Evolutionary conservation across 768 basidiomycete species (phyloP).

Genomic region (Tulasnella sp.): DNA sequence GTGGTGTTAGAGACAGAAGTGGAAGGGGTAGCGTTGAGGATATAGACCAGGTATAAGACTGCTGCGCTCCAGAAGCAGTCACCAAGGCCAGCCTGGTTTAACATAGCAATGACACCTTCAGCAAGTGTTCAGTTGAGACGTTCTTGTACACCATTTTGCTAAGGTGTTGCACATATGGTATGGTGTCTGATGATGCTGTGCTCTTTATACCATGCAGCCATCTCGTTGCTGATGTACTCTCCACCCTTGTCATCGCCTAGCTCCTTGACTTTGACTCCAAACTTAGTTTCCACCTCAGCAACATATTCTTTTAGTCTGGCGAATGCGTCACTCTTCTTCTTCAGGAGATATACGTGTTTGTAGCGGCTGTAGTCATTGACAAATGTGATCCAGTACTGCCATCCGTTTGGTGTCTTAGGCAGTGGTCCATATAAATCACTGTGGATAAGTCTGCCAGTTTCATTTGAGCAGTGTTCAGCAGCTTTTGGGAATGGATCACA

Average conservation of each 20-base stretch:
- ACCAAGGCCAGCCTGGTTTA: neutral
- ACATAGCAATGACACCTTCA: neutral
- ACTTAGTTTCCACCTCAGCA: slow-evolving; percentile 26
- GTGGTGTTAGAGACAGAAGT: slow-evolving; percentile 5
- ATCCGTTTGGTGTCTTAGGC: neutral
- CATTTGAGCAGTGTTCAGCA: neutral
- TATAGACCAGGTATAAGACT: neutral
- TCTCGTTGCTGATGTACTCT: slow-evolving; percentile 26
- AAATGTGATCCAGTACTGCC: slow-evolving; percentile 8
- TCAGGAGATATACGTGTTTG: neutral
- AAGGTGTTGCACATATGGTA: neutral
- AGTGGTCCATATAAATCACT: slow-evolving; percentile 15
- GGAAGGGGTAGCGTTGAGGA: neutral
- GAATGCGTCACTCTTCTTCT: neutral
- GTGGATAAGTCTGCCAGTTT: slow-evolving; percentile 4
- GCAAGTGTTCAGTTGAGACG: slow-evolving; percentile 3
- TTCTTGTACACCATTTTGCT: slow-evolving; percentile 16
- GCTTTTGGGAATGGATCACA: slow-evolving; percentile 8
- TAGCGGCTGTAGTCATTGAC: slow-evolving; percentile 3
- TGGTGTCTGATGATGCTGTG: slow-evolving; percentile 11
- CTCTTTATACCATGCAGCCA: neutral
- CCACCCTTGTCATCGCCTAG: slow-evolving; percentile 31
- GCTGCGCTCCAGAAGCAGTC: neutral
- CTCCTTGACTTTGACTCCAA: slow-evolving; percentile 22
- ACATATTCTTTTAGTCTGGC: slow-evolving; percentile 27